Conservation (phyloP, 768 basidiomycete genomes). For the Strobilomyces dryophilus region DNA sequence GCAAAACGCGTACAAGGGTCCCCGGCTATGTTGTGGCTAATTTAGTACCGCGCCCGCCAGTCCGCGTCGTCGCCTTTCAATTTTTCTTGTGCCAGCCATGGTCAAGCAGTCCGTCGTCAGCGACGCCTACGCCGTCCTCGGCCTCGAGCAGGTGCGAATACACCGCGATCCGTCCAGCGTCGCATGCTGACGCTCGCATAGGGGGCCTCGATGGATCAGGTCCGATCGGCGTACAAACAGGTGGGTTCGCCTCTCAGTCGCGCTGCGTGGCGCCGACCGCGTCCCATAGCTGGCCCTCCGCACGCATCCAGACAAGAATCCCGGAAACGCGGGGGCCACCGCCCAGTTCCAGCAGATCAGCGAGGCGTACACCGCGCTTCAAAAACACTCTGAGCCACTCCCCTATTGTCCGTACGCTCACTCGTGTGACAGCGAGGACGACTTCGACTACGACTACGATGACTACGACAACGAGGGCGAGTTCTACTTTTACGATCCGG, state of each 20-base stretch:
- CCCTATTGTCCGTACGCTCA: slow-evolving; percentile 10
- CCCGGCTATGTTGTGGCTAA: slow-evolving; percentile 8
- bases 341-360: slow-evolving; percentile 64
- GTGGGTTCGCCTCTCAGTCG: slow-evolving; percentile 30
- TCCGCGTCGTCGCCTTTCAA: slow-evolving; percentile 20
- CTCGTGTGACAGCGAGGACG: slow-evolving; percentile 37
- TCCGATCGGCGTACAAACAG: slow-evolving; percentile 68
- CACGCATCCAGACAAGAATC: slow-evolving; percentile 79
- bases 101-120: slow-evolving; percentile 31
- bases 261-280: not conserved
- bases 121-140: slow-evolving; percentile 43
- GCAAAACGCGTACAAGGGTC: not conserved
- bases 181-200: slow-evolving; percentile 24
- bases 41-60: slow-evolving; percentile 23
- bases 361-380: slow-evolving; percentile 61
- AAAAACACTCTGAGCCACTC: slow-evolving; percentile 40
- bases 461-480: slow-evolving; percentile 21
- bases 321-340: slow-evolving; percentile 59
- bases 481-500: slow-evolving; percentile 27
- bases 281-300: slow-evolving; percentile 50
- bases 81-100: slow-evolving; percentile 29
- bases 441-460: slow-evolving; percentile 29
- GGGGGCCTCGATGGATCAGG: slow-evolving; percentile 59
- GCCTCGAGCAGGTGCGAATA: slow-evolving; percentile 47
- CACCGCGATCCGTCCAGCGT: not conserved